These are phyloP conservation scores for Globisporangium rhizosaccharum DNA, from an alignment of 352 stramenopile genomes.

Conservation along the genomic window DNA sequence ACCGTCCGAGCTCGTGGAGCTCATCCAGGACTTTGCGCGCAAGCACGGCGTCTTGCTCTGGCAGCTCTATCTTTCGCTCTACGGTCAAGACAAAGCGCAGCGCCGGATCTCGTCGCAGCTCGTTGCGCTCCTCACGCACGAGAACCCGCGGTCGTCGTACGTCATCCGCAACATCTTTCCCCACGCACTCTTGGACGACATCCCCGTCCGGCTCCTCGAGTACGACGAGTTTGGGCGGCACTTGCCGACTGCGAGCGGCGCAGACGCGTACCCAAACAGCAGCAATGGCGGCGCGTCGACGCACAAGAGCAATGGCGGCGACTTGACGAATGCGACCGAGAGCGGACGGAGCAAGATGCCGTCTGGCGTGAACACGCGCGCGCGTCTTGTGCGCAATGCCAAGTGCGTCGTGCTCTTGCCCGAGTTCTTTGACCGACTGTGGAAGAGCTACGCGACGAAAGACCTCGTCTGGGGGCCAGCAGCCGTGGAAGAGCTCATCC, in stretches of 20 bases:
- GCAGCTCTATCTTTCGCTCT: slow-evolving; percentile 81
- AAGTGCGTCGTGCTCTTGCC: slow-evolving; percentile 82
- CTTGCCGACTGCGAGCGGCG: slow-evolving; percentile 42
- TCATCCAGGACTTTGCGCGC: slow-evolving; percentile 83
- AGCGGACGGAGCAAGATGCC: slow-evolving; percentile 64
- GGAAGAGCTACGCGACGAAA: slow-evolving; percentile 70
- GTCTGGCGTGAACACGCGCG: slow-evolving; percentile 71
- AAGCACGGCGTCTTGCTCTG: slow-evolving; percentile 79
- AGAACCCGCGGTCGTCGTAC: slow-evolving; percentile 78
- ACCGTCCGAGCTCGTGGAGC: slow-evolving; percentile 77
- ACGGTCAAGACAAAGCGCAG: slow-evolving; percentile 79
- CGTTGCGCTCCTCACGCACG: slow-evolving; percentile 79
- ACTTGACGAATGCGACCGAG: slow-evolving; percentile 64
- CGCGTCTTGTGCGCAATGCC: slow-evolving; percentile 59
- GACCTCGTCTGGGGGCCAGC: slow-evolving; percentile 76
- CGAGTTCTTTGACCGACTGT: slow-evolving; percentile 83
- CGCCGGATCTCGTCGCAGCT: slow-evolving; percentile 83
- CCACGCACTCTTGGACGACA: slow-evolving; percentile 72
- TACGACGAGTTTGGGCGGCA: slow-evolving; percentile 83
- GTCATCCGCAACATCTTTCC: slow-evolving; percentile 84
- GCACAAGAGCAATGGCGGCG: slow-evolving; percentile 37
- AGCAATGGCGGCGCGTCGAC: slow-evolving; percentile 5
- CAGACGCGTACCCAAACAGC: slow-evolving; percentile 36
- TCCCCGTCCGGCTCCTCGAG: slow-evolving; percentile 63
- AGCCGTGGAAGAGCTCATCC: slow-evolving; percentile 68